Evolutionary conservation across 2,329 filamentous ascomycete genomes (phyloP).

Genomic region (Trichoderma oligosporum): DNA sequence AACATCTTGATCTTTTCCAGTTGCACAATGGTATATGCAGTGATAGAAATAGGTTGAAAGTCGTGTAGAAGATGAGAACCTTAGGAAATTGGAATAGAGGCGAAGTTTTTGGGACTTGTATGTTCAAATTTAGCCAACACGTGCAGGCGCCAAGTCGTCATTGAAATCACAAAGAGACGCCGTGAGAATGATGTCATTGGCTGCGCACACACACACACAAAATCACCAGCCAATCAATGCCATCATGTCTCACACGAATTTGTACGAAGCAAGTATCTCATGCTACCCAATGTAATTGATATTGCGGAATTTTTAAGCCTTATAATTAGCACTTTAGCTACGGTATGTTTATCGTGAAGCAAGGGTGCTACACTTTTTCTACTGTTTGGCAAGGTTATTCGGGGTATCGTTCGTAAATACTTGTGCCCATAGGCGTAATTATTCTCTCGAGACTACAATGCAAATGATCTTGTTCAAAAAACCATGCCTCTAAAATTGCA

Average conservation of each 20-base stretch:
- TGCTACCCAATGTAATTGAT: neutral
- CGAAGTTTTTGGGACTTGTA: neutral
- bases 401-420: slow-evolving; percentile 12
- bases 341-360: neutral
- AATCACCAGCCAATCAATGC: slow-evolving; percentile 6
- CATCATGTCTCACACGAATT: neutral
- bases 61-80: neutral
- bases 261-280: too few species aligned
- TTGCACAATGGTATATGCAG: neutral
- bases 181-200: slow-evolving; percentile 19
- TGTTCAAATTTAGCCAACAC: neutral
- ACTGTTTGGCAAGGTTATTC: neutral
- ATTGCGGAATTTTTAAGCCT: neutral
- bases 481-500: neutral
- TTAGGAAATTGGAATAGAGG: neutral
- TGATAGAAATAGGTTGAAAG: neutral
- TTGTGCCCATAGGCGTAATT: neutral
- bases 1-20: slow-evolving; percentile 45
- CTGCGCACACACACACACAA: neutral
- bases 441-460: neutral
- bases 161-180: neutral
- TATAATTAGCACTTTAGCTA: too few species aligned
- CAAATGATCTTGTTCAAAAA: neutral
- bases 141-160: slow-evolving; percentile 13
- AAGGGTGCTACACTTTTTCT: neutral